Evolutionary conservation across 352 stramenopile genomes (phyloP), one percentile per base, ranked within the genome.

Genomic region (Globisporangium orthogonon): DNA sequence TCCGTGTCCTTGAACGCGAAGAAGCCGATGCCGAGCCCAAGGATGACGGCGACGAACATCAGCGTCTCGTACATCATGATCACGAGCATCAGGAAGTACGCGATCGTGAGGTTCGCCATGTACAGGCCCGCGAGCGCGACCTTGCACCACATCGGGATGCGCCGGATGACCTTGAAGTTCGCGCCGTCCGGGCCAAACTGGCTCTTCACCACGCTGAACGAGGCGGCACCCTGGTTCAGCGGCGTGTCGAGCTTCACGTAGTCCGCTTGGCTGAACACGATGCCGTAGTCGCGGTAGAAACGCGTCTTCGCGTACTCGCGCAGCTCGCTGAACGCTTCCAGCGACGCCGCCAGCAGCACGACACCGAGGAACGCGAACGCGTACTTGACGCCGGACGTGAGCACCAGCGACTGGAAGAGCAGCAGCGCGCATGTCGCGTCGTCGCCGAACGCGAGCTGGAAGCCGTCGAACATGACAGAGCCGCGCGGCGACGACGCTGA

Each of bases 11-110:
- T 94, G 55, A 94, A 94, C 54, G 91, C 60, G 50, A 77, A 72
- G 58, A 94, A 92, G 50, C 82, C 82, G 31, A 85, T 47, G 5
- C 79, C 82, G 17, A 92, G 65, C 1, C 83, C 83, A 9, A 94
- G 45, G 48, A 91, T 78, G 7, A 89, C 79, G 7, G 81, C 81
- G 39, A 90, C 52, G 62, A 94, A 94, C 55, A 94, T 73, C n/a
- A 85, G 61, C 17, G 73, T 83, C 69, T 94, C 83, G 68, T 86
- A 94, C 60, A 82, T 86, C 83, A 94, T 94, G 54, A 90, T 82
- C 46, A 94, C 52, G n/a, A 94, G 68, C 83, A 94, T 94, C 66
- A 89, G 60, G 46, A 81, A 86, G 72, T 94, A 94, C 44, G 77
- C 83, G 60, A 91, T 67, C 54, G 76, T 71, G 60, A 94, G 62